Conservation (phyloP, 441 rosid species). For the Melastoma candidum region DNA sequence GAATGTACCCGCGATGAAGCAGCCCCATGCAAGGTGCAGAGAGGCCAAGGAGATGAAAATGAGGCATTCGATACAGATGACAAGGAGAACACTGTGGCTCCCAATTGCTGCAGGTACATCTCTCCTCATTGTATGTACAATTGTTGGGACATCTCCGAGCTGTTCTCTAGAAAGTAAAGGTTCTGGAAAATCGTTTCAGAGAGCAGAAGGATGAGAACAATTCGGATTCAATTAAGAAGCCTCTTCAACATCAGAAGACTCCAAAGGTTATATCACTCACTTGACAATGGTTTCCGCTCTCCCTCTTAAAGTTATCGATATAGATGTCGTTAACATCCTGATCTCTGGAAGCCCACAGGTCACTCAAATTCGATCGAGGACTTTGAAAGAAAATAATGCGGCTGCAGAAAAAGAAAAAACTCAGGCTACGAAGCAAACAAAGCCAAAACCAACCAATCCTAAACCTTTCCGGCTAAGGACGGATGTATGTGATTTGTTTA, state of each 20-base stretch:
- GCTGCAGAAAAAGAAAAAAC: constrained; percentile 13
- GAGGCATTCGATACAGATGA: constrained; percentile 20
- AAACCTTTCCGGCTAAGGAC: constrained; percentile 89
- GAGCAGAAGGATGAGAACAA: too few species aligned
- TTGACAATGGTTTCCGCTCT: too few species aligned
- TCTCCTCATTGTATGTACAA: constrained; percentile 1
- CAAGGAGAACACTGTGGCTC: constrained; percentile 41
- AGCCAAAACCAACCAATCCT: constrained; percentile 75
- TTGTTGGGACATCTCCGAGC: not conserved
- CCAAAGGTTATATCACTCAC: too few species aligned
- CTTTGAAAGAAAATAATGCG: constrained; percentile 27
- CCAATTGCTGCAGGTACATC: constrained; percentile 45
- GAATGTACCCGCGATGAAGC: too few species aligned
- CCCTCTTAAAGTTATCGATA: too few species aligned
- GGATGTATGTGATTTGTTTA: constrained; percentile 40
- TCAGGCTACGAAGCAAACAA: constrained; percentile 34
- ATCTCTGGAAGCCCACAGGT: constrained; percentile 25
- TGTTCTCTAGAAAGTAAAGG: not conserved
- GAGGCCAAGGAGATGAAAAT: constrained; percentile 14
- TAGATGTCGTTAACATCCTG: not conserved
- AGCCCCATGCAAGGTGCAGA: not conserved
- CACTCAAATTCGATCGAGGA: constrained; percentile 22
- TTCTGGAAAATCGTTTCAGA: too few species aligned
- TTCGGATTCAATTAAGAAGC: too few species aligned
- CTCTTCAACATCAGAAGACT: too few species aligned